These are phyloP conservation scores for Letharia columbiana DNA, from an alignment of 495 filamentous ascomycete species.

Conservation along the genomic window DNA sequence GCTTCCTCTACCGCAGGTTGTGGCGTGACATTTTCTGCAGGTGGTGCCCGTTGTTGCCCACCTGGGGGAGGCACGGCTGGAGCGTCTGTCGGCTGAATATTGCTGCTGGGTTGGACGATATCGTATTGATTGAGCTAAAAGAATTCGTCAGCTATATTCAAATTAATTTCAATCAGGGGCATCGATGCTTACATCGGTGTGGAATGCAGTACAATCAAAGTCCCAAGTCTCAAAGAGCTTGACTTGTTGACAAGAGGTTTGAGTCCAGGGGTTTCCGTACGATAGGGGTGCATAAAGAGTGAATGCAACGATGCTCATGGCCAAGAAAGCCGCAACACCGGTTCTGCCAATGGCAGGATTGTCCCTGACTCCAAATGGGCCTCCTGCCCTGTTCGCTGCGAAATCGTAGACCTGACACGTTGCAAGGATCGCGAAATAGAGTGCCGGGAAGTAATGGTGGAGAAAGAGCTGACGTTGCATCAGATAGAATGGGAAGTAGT, in stretches of 20 bases:
- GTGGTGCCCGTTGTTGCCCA: slow-evolving; percentile 24
- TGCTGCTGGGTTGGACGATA: slow-evolving; percentile 21
- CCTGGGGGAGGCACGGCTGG: slow-evolving; percentile 19
- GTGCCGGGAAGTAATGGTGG: slow-evolving; percentile 92
- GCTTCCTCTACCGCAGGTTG: slow-evolving; percentile 37
- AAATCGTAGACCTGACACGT: slow-evolving; percentile 89
- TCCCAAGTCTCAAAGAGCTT: slow-evolving; percentile 90
- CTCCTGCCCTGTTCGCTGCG: slow-evolving; percentile 55
- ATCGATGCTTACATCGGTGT: slow-evolving; percentile 64
- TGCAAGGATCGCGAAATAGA: slow-evolving; percentile 87
- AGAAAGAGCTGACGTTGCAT: slow-evolving; percentile 98
- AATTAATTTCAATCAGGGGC: slow-evolving; percentile 9
- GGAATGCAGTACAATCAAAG: slow-evolving; percentile 92
- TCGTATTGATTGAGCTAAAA: slow-evolving; percentile 24
- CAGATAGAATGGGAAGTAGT: slow-evolving; percentile 95
- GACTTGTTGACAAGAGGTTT: slow-evolving; percentile 69
- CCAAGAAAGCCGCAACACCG: slow-evolving; percentile 61
- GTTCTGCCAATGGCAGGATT: slow-evolving; percentile 64
- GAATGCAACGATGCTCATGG: slow-evolving; percentile 66
- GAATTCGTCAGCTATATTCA: neutral
- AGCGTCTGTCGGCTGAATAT: slow-evolving; percentile 25
- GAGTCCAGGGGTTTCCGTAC: slow-evolving; percentile 93
- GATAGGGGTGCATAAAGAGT: slow-evolving; percentile 75
- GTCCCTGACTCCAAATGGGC: slow-evolving; percentile 55
- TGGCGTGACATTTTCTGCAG: slow-evolving; percentile 38